Evolutionary conservation across 805 yeast genomes (phyloP), one percentile per base, ranked within the genome.

Genomic region (Ogataea parapolymorpha): DNA sequence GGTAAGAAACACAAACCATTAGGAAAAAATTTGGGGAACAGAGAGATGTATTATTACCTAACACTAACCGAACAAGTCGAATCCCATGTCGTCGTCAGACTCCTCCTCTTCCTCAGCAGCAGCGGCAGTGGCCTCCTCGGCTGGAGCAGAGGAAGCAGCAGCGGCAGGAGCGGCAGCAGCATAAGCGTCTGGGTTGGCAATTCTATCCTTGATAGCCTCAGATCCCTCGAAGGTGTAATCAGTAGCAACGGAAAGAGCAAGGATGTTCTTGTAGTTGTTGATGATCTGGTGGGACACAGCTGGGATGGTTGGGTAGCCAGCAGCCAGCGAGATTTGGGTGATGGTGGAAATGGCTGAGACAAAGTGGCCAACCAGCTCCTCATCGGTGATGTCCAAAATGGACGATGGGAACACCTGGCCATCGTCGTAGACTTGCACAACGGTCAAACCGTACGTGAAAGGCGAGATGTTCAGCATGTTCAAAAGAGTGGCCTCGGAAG

Each of bases 391-490:
- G 75, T 93, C 99, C 76, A 93, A 85, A 81, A 93, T 85, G 59
- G 87, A 74, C 50, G 96, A 71, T 74, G 95, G 91, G 95, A 93
- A 93, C 65, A 90, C 82, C 77, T 93, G 96, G 70, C 99, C 99
- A 62, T 90, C 83, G 78, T 90, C 96, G 85, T 86, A 93, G 70
- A 93, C 97, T 79, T 89, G 95, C 67, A 84, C 87, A 67, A 93
- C 84, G 65, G 89, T 72, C 83, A 93, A 75, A 88, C 99, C 99
- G 74, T 86, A 93, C 66, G 98, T 88, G 85, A 93, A 93, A 65
- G 99, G 99, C 74, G 99, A 93, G 71, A 93, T 93, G 93, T 91
- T 83, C 79, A 93, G 83, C 98, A 93, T 87, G 89, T 93, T 93
- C 72, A 93, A 85, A 76, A 93, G 80, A 61, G 96, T 70, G 62